These are phyloP conservation scores for Boletales sp. DNA, from an alignment of 768 basidiomycete genomes.

Conservation along the genomic window DNA sequence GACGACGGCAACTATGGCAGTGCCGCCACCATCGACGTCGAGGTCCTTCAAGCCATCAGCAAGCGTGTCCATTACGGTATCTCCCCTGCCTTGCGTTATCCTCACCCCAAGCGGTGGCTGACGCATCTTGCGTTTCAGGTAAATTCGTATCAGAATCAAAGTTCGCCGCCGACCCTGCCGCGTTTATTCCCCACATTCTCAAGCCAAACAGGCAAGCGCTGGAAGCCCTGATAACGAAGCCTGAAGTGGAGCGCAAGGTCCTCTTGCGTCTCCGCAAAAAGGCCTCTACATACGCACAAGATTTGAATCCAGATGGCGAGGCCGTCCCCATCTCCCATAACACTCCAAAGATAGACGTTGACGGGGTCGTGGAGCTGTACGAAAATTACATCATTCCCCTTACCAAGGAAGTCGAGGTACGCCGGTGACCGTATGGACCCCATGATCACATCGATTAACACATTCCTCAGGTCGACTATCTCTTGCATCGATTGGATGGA, in stretches of 20 bases:
- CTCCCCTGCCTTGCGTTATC: constrained; percentile 22
- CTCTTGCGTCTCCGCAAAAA: constrained; percentile 86
- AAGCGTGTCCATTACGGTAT: constrained; percentile 97
- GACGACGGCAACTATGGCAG: constrained; percentile 99
- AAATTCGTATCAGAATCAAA: constrained; percentile 99
- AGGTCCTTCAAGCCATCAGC: constrained; percentile 96
- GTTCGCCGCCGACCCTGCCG: constrained; percentile 79
- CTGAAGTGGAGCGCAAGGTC: constrained; percentile 86
- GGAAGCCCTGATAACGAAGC: constrained; percentile 91
- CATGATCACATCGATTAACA: constrained; percentile 1
- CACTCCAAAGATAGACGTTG: constrained; percentile 80
- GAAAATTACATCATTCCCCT: constrained; percentile 94
- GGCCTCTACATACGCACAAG: constrained; percentile 73
- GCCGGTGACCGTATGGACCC: constrained; percentile 17
- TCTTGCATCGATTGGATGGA: constrained; percentile 86
- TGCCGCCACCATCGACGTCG: constrained; percentile 90
- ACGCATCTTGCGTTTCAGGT: constrained; percentile 44
- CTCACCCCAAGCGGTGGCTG: constrained; percentile 1
- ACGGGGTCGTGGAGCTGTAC: constrained; percentile 90
- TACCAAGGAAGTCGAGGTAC: constrained; percentile 97
- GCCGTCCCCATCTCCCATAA: constrained; percentile 34
- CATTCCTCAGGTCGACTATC: constrained; percentile 79
- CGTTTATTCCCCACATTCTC: constrained; percentile 90
- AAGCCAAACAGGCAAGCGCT: constrained; percentile 74
- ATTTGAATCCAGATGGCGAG: constrained; percentile 70